Base-by-base conservation (phyloP, 2,329 filamentous ascomycete genomes). In the Fusarium cicatricum region DNA sequence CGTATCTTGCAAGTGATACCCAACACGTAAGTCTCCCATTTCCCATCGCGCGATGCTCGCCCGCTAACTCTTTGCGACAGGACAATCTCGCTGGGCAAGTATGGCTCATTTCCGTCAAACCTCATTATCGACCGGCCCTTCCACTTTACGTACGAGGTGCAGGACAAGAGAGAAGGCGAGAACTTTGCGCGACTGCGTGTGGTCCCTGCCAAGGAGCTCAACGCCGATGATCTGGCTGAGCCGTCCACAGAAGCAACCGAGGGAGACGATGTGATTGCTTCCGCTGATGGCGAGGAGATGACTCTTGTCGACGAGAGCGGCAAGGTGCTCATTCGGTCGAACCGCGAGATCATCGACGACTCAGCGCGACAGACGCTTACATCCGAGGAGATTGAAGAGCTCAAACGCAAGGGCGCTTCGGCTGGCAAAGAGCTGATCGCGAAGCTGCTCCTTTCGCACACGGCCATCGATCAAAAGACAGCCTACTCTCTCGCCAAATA, bases 401-500 rank as follows among this genome's bases (percentile, higher is more conserved):
- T 86, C 4, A 89, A 89, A 66, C 89, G 81, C 11, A 86, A 92
- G 52, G 90, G 89, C 11, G 86, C 88, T 4, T 88, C 88, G 5
- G 91, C 91, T 0, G 94, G 93, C 11, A 90, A 90, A 72, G 93
- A 96, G 45, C 84, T 99, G 41, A 95, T 99, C 61, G 89, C 91
- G n/a, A 96, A 93, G 76, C 86, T 99, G 21, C 85, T 99, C 75
- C 83, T 92, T 26, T 95, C 92, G 37, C 95, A 99, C 74, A 88
- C 90, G 15, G 90, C 89, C 1, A 83, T 99, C 37, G 92, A 96
- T 65, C 90, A 98, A 77, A 99, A 99, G 81, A 98, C 95, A 0
- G 83, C 87, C 1, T 99, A 96, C 70, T 96, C 92, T 3, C 80
- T 97, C 53, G 93, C 94, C 37, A 99, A 99, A 75, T 99, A 99